These are phyloP conservation scores for Saitozyma sp. DNA, from an alignment of 768 basidiomycete genomes.

Conservation along the genomic window DNA sequence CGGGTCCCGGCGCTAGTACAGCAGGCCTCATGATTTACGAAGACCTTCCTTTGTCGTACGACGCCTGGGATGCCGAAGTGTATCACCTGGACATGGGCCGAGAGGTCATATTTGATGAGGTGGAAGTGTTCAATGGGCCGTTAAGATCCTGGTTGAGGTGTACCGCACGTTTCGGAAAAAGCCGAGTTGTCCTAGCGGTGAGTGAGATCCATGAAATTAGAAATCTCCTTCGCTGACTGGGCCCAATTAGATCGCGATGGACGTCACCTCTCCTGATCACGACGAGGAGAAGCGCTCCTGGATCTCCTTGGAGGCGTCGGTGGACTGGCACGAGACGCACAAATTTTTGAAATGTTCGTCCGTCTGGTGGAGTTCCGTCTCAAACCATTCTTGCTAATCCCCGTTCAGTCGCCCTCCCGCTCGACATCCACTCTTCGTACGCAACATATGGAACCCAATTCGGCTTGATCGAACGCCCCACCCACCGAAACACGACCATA, in stretches of 20 bases:
- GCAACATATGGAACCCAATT: slow-evolving; percentile 93
- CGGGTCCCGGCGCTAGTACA: slow-evolving; percentile 12
- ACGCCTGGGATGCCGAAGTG: slow-evolving; percentile 29
- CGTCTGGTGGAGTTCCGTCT: neutral
- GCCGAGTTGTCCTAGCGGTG: too few species aligned
- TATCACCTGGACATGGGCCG: slow-evolving; percentile 19
- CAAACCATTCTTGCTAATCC: neutral
- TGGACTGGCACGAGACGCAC: slow-evolving; percentile 47
- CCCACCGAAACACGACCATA: slow-evolving; percentile 89
- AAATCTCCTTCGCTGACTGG: too few species aligned
- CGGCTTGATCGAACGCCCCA: slow-evolving; percentile 83
- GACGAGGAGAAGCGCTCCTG: slow-evolving; percentile 60
- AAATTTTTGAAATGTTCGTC: slow-evolving; percentile 34
- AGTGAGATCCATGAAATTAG: too few species aligned
- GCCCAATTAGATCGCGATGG: too few species aligned
- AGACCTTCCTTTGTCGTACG: slow-evolving; percentile 23
- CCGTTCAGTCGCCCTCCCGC: slow-evolving; percentile 68
- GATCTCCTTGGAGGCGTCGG: slow-evolving; percentile 56
- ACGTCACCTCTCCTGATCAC: slow-evolving; percentile 55
- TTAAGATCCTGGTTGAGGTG: too few species aligned
- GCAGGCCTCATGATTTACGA: slow-evolving; percentile 26
- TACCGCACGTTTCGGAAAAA: too few species aligned
- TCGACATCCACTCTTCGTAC: slow-evolving; percentile 74
- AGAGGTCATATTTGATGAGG: slow-evolving; percentile 11
- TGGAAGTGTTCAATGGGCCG: slow-evolving; percentile 4